Evolutionary conservation across 257 asterid genomes (phyloP).

Genomic region (Solanum infundibuliforme): DNA sequence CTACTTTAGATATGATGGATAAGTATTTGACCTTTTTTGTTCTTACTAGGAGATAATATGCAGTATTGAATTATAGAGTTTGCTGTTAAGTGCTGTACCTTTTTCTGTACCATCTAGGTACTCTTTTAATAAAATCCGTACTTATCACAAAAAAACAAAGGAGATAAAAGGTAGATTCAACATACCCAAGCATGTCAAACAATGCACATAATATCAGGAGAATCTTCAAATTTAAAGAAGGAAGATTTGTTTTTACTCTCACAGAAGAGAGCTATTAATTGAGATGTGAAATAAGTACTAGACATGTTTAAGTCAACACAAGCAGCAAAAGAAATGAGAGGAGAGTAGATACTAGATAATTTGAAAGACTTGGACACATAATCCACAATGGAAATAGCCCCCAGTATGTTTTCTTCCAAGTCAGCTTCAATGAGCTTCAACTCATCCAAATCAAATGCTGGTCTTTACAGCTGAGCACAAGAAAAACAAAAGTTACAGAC

Average conservation of each 20-base stretch:
- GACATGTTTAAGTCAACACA: not conserved
- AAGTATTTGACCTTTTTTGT: not conserved
- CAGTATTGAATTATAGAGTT: not conserved
- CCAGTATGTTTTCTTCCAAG: not conserved
- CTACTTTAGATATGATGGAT: not conserved
- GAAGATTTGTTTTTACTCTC: not conserved
- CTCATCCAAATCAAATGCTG: not conserved
- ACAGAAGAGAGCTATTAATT: not conserved
- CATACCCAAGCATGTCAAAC: not conserved
- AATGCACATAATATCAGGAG: not conserved
- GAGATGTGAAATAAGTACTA: not conserved
- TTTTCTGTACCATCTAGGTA: not conserved
- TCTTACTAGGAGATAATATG: not conserved
- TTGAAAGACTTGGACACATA: not conserved
- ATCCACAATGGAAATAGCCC: not conserved
- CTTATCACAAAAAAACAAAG: not conserved
- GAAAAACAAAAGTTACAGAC: not conserved
- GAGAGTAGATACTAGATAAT: not conserved
- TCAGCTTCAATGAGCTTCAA: not conserved
- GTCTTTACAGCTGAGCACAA: not conserved
- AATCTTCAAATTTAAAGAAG: not conserved
- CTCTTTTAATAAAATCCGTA: not conserved
- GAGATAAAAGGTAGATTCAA: not conserved
- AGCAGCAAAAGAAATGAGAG: not conserved
- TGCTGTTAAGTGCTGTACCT: not conserved